Evolutionary conservation across 768 basidiomycete species (phyloP), one percentile per base, ranked within the genome.

Genomic region (Lactifluus hygrophoroides): DNA sequence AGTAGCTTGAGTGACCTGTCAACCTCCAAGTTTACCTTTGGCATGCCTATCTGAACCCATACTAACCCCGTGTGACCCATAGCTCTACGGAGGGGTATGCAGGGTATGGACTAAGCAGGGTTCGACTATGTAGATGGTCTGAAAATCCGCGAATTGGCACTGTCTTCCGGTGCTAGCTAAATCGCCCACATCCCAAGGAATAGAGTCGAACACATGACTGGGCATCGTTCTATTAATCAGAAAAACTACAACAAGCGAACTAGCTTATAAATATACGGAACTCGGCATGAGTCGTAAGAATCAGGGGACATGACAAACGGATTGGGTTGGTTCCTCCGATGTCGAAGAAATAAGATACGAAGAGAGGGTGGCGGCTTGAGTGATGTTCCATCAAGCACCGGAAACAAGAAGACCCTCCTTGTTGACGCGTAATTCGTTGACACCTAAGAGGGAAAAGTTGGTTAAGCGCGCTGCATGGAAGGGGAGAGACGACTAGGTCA

Each of bases 371-470:
- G 16, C 17, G 27, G 13, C 25, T 16, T 27, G n/a, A 6, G 21
- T 11, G 21, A 17, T n/a, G 37, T 16, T 2, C 47, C 5, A 47
- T 47, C 4, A n/a, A n/a, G n/a, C 7, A 2, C 17, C n/a, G 2
- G 28, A 3, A 16, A 60, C 27, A 19, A 64, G 21, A 42, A 63
- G 3, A 16, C 62, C 62, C 0, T 53, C 50, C 54, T 56, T 60
- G 53, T 50, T n/a, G 38, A 63, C n/a, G 8, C 16, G 57, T 2
- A 63, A 27, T 9, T 49, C 42, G 5, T 32, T 21, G 44, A 61
- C 34, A 27, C 62, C 62, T 61, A 2, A 25, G 25, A 0, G 21
- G n/a, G 10, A 45, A 9, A 21, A 32, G 38, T 38, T 25, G 21
- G 25, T 23, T 27, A 13, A 23, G 27, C 30, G 13, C 16, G 11